Evolutionary conservation across 163 green algal genomes (phyloP).

Genomic region (Chlorella variabilis): DNA sequence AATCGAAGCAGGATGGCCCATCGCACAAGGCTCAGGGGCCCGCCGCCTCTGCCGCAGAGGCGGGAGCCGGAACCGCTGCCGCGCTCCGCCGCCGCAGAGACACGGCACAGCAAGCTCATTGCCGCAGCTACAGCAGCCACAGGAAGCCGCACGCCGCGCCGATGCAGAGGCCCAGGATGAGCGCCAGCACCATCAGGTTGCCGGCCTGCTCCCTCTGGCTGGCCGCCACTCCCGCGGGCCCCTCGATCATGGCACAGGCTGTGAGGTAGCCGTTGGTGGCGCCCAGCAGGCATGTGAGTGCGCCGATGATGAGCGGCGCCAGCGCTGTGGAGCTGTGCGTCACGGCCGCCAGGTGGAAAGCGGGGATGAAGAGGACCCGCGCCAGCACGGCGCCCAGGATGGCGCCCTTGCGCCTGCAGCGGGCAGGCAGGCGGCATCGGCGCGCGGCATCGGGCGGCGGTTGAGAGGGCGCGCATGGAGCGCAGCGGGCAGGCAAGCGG

Average conservation of each 20-base stretch:
- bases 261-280: slow-evolving; percentile 52
- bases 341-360: slow-evolving; percentile 50
- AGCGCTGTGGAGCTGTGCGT: no score
- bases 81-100: no score
- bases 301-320: background rate
- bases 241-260: slow-evolving; percentile 37
- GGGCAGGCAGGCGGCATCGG: background rate
- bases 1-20: no score
- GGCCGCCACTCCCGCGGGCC: slow-evolving; percentile 6
- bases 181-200: slow-evolving; percentile 46
- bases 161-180: slow-evolving; percentile 44
- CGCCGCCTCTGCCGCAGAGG: no score
- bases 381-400: slow-evolving; percentile 4
- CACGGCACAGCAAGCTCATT: no score
- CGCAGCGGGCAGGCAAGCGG: no score
- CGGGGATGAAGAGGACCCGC: slow-evolving; percentile 60
- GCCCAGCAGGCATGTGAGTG: slow-evolving; percentile 44
- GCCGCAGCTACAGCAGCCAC: slow-evolving; percentile 37
- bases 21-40: no score
- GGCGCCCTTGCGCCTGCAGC: background rate
- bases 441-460: no score
- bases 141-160: slow-evolving; percentile 43
- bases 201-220: slow-evolving; percentile 11
- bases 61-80: no score
- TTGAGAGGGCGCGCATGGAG: no score